phyloP scores from a whole-genome alignment of 1,284 basidiomycete species.

The Fomitopsis schrenkii region DNA sequence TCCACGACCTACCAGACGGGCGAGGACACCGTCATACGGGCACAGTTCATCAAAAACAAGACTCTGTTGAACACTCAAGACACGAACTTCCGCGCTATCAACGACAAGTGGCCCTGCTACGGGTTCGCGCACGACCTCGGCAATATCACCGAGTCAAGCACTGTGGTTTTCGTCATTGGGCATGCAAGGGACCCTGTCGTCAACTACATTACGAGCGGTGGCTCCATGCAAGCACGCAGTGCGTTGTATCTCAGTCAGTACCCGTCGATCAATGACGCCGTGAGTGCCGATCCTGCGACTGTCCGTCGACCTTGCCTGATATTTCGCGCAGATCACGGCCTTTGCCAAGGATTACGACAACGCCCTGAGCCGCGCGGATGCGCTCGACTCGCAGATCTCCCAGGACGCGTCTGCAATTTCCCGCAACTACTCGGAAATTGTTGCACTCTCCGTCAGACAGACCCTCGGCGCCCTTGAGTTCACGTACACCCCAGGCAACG shows the following conservation, averaged over 20 bases:
- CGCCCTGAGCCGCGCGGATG: constrained; percentile 43
- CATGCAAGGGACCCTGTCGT: constrained; percentile 30
- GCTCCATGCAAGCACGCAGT: constrained; percentile 12
- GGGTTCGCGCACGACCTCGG: constrained; percentile 30
- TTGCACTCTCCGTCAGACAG: constrained; percentile 57
- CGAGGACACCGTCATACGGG: constrained; percentile 24
- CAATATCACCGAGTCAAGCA: constrained; percentile 17
- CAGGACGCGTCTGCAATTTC: constrained; percentile 51
- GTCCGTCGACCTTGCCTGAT: neutral
- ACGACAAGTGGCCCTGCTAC: constrained; percentile 25
- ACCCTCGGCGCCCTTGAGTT: constrained; percentile 58
- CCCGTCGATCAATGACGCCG: constrained; percentile 10
- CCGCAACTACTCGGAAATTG: constrained; percentile 51
- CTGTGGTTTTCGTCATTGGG: constrained; percentile 31
- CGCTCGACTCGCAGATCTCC: constrained; percentile 51
- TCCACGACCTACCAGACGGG: constrained; percentile 55
- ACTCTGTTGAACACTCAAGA: constrained; percentile 29
- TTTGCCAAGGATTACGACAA: constrained; percentile 50
- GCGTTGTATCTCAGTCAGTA: constrained; percentile 19
- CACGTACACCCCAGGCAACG: constrained; percentile 44
- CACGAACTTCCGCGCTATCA: constrained; percentile 27
- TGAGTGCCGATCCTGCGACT: neutral
- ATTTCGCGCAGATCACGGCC: constrained; percentile 40
- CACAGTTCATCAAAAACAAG: constrained; percentile 26
- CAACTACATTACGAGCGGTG: constrained; percentile 14